phyloP scores from a whole-genome alignment of 768 basidiomycete genomes.

The Xerocomellus dryophilus region DNA sequence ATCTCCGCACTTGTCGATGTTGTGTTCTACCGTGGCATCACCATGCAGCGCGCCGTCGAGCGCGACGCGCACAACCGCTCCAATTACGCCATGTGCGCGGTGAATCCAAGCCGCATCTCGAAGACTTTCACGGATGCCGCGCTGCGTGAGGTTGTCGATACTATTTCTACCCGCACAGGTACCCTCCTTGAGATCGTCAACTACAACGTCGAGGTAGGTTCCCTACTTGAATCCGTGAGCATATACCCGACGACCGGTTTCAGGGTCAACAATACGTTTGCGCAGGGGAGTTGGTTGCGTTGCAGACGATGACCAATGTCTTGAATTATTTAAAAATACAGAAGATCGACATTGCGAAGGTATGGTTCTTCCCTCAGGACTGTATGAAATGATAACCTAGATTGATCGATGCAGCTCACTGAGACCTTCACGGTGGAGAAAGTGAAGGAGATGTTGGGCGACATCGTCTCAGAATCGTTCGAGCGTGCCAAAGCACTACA shows the following conservation, averaged over 20 bases:
- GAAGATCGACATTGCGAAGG: conserved; percentile 91
- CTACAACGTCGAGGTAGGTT: conserved; percentile 81
- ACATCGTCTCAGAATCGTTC: conserved; percentile 84
- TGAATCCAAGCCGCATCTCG: conserved; percentile 94
- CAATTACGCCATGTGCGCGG: conserved; percentile 99
- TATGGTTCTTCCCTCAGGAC: conserved; percentile 24
- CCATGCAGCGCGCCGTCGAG: conserved; percentile 99
- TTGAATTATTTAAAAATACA: conserved; percentile 95
- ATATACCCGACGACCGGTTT: conserved; percentile 4
- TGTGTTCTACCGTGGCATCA: conserved; percentile 99
- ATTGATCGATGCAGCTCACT: conserved; percentile 56
- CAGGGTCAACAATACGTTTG: conserved; percentile 99
- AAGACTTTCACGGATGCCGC: conserved; percentile 93
- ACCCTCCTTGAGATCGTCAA: conserved; percentile 97
- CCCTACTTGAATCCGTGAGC: not conserved
- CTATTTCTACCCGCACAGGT: conserved; percentile 71
- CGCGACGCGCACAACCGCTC: conserved; percentile 90
- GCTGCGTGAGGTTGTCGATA: conserved; percentile 95
- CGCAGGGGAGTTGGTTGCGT: conserved; percentile 90
- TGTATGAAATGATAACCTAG: not conserved
- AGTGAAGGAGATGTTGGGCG: conserved; percentile 92
- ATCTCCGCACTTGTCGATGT: conserved; percentile 96
- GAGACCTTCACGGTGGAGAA: conserved; percentile 87
- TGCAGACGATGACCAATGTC: conserved; percentile 94
- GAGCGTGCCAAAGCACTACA: conserved; percentile 75